phyloP scores from a whole-genome alignment of 768 basidiomycete species.

The Thelephora aurantiotincta region DNA sequence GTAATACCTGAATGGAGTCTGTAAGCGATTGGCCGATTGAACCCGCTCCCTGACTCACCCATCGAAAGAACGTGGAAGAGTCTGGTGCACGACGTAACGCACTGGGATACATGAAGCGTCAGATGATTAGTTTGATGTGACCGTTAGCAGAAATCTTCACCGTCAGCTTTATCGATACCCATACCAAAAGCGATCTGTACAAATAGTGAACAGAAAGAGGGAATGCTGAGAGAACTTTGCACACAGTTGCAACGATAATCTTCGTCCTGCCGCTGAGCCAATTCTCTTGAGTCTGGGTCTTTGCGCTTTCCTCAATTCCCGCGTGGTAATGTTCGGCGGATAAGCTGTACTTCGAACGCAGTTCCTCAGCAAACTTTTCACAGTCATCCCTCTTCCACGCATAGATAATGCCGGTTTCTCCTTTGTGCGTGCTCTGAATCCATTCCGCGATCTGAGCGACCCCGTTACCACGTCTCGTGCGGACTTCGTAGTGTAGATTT shows the following conservation, averaged over 20 bases:
- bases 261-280: conserved; percentile 65
- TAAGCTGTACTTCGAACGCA: conserved; percentile 44
- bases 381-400: conserved; percentile 58
- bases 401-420: conserved; percentile 76
- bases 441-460: conserved; percentile 52
- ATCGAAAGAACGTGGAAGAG: conserved; percentile 71
- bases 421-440: conserved; percentile 42
- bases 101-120: conserved; percentile 29
- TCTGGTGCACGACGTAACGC: conserved; percentile 83
- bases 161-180: conserved; percentile 85
- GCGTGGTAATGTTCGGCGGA: conserved; percentile 81
- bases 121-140: background rate
- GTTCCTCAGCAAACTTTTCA: conserved; percentile 62
- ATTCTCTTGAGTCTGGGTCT: conserved; percentile 41
- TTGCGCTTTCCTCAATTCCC: conserved; percentile 47
- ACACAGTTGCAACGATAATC: conserved; percentile 88
- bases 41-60: conserved; percentile 32
- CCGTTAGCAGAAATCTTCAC: conserved; percentile 20
- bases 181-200: conserved; percentile 87
- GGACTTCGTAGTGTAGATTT: conserved; percentile 73
- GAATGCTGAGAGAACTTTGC: conserved; percentile 8
- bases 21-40: conserved; percentile 3
- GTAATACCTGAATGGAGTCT: conserved; percentile 44
- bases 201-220: conserved; percentile 4
- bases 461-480: conserved; percentile 29